A percentile compares a stretch with the other conserved stretches of the same genome.
Conservation (phyloP, 2,329 filamentous ascomycete genomes). For the Emergomyces orientalis region DNA sequence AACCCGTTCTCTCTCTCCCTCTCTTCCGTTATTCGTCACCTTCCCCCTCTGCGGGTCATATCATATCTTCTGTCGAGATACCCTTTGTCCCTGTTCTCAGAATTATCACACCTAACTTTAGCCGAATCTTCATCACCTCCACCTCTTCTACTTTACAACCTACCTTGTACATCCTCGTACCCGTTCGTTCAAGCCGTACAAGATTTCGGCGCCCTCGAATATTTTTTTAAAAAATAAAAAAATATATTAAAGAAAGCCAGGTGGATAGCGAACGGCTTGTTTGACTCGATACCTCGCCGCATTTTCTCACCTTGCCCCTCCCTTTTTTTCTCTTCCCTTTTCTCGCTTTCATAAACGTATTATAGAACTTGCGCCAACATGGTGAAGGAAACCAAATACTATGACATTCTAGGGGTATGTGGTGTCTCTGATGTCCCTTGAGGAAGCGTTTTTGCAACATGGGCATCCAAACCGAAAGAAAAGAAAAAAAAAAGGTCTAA, state of each 20-base stretch:
- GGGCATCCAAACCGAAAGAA: background rate
- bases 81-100: background rate
- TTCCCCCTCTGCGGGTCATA: background rate
- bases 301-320: constrained; percentile 9
- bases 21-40: background rate
- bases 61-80: background rate
- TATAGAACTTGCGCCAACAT: constrained; percentile 28
- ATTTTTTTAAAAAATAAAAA: background rate
- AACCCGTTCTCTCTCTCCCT: background rate
- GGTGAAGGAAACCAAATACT: constrained; percentile 44
- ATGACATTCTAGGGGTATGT: constrained; percentile 41
- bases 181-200: background rate
- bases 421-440: background rate
- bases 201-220: background rate
- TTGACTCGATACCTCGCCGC: background rate
- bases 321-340: constrained; percentile 14
- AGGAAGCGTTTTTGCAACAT: background rate
- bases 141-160: background rate
- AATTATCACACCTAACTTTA: constrained; percentile 4
- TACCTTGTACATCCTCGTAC: background rate
- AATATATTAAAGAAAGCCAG: background rate
- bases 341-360: constrained; percentile 14
- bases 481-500: background rate
- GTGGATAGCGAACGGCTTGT: background rate
- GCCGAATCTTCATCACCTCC: constrained; percentile 3